Conservation (phyloP, 768 basidiomycete genomes). For the Suillus lakei region DNA sequence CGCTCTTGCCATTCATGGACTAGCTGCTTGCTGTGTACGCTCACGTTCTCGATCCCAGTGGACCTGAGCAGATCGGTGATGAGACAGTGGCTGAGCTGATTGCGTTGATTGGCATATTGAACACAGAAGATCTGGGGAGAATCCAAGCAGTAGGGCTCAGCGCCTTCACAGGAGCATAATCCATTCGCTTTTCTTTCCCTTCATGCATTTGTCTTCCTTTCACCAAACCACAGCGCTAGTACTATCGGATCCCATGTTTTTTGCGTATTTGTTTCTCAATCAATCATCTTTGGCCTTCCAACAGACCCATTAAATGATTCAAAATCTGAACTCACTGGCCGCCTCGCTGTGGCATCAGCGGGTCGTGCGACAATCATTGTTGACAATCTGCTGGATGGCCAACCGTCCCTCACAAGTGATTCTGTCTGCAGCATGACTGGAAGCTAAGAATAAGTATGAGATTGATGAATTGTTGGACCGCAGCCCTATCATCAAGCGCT, state of each 20-base stretch:
- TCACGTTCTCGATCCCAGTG: conserved; percentile 78
- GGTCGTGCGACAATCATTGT: conserved; percentile 54
- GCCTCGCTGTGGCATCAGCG: conserved; percentile 45
- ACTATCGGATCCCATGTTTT: conserved; percentile 11
- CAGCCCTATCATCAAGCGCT: no score
- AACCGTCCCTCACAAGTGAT: conserved; percentile 60
- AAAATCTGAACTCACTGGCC: conserved; percentile 60
- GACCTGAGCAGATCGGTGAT: conserved; percentile 77
- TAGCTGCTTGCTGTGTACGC: conserved; percentile 78
- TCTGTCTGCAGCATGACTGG: no score
- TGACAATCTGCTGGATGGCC: conserved; percentile 63
- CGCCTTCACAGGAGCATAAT: conserved; percentile 49
- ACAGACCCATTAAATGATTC: background rate
- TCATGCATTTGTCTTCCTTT: conserved; percentile 3
- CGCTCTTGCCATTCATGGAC: conserved; percentile 78
- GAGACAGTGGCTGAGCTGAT: conserved; percentile 81
- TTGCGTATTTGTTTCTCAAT: conserved; percentile 17
- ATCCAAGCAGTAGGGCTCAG: conserved; percentile 80
- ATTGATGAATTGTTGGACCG: no score
- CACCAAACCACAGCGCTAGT: conserved; percentile 1
- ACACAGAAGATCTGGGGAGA: conserved; percentile 74
- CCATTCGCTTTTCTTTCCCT: conserved; percentile 8
- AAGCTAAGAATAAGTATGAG: no score
- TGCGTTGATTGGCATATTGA: conserved; percentile 71
- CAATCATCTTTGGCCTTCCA: conserved; percentile 9